Base-by-base conservation (phyloP, 208 protist genomes). In the Cochliopodium minus region DNA sequence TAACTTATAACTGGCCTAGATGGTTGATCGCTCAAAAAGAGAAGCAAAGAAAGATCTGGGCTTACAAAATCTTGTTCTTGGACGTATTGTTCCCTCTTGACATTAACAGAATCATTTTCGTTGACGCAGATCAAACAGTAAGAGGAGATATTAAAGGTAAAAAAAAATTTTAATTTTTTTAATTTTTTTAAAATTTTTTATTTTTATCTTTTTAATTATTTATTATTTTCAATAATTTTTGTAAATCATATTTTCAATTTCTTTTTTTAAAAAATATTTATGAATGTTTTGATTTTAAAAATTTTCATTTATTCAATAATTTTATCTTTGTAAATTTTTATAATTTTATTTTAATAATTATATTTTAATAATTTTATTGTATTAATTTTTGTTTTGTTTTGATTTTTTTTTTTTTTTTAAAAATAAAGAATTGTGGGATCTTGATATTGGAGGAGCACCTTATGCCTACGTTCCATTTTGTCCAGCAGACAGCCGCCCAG, bases 1-100 rank as follows among this genome's bases (percentile, higher is more conserved):
- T 98, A 2, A 88, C 74, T 6, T 99, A 99, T 74, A 79, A 92
- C 61, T 99, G 94, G 95, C 94, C 94, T 46, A 72, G 56, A 53
- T 98, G 90, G 88, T 71, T 99, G 34, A 65, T 74, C 45, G 66
- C 69, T 61, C 93, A 97, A 72, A 82, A 78, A 17, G 81, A 94
- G 47, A 98, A 98, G 81, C 85, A 95, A 68, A 78, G 96, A 34
- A 87, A 87, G 13, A 98, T 99, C 62, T 98, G 93, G 94, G 94
- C 74, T 15, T 92, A 98, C 76, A 98, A 99, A 71, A 93, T 99
- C 50, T 76, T 99, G 6, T 99, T 99, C 75, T 73, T 98, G 1
- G 96, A 99, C 71, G 91, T 98, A 2, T 60, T 99, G 6, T 99
- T 99, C 64, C 94, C 94, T 5, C 67, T 86, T 10, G 69, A 87